phyloP scores from a whole-genome alignment of 495 filamentous ascomycete genomes.

The Usnea hakonensis region DNA sequence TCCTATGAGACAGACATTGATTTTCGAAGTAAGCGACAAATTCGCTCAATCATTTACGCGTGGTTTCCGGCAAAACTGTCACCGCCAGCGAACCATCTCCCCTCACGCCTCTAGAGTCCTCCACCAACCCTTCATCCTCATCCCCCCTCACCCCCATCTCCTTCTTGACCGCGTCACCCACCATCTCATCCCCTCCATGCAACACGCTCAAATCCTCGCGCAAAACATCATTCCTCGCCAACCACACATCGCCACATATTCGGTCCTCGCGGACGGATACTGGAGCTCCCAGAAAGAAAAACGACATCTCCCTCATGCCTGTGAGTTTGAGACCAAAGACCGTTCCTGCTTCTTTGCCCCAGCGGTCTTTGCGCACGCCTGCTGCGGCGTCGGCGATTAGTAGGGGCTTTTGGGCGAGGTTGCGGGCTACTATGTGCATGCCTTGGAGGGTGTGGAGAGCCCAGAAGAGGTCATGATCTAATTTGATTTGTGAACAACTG shows the following conservation, averaged over 20 bases:
- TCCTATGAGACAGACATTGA: too few relatives aligned
- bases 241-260: background rate
- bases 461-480: background rate
- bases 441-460: background rate
- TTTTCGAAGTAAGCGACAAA: too few relatives aligned
- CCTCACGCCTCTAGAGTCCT: background rate
- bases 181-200: background rate
- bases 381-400: background rate
- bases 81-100: background rate
- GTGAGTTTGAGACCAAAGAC: background rate
- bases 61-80: background rate
- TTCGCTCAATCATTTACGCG: background rate
- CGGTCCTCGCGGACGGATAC: background rate
- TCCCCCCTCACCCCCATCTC: background rate
- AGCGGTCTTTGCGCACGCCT: background rate
- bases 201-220: background rate
- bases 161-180: background rate
- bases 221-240: background rate
- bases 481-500: background rate
- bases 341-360: background rate
- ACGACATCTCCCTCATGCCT: background rate
- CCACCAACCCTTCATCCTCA: background rate
- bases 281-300: background rate
- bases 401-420: background rate
- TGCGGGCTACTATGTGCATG: background rate